These are phyloP conservation scores for Cordia subcordata DNA, from an alignment of 257 asterid genomes.

Conservation along the genomic window DNA sequence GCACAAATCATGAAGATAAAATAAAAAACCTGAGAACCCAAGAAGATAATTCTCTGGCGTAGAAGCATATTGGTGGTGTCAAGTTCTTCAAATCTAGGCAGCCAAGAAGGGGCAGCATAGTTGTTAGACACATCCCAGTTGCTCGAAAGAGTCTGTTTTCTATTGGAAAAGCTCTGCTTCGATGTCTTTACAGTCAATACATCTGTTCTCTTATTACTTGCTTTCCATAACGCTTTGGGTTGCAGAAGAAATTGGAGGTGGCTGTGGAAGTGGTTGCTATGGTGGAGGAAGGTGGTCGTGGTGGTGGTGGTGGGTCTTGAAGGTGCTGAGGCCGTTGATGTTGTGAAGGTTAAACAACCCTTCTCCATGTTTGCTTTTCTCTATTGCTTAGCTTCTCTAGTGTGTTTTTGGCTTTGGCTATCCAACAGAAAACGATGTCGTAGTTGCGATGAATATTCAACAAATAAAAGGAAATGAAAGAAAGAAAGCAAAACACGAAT, in stretches of 20 bases:
- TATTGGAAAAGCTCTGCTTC: conserved; percentile 21
- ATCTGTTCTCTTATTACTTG: conserved; percentile 13
- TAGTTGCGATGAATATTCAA: neutral
- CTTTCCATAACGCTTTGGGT: neutral
- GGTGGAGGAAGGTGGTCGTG: conserved; percentile 19
- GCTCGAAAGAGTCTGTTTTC: conserved; percentile 33
- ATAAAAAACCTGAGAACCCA: conserved; percentile 68
- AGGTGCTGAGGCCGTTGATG: conserved; percentile 23
- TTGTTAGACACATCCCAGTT: conserved; percentile 60
- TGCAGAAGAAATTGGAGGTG: conserved; percentile 3
- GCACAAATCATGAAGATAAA: neutral
- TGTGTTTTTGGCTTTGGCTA: neutral
- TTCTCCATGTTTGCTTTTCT: conserved; percentile 30
- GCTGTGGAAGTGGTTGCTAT: conserved; percentile 2
- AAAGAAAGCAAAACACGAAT: no score
- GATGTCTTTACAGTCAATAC: conserved; percentile 34
- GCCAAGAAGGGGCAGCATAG: conserved; percentile 69
- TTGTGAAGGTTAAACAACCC: conserved; percentile 32
- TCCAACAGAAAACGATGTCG: neutral
- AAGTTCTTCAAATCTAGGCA: conserved; percentile 91
- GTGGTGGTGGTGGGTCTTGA: conserved; percentile 26
- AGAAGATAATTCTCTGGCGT: conserved; percentile 85
- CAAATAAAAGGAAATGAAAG: neutral
- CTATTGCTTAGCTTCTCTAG: neutral
- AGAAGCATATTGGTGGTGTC: conserved; percentile 98